phyloP scores from a whole-genome alignment of 2,329 filamentous ascomycete species.

The Penicillium sp. region DNA sequence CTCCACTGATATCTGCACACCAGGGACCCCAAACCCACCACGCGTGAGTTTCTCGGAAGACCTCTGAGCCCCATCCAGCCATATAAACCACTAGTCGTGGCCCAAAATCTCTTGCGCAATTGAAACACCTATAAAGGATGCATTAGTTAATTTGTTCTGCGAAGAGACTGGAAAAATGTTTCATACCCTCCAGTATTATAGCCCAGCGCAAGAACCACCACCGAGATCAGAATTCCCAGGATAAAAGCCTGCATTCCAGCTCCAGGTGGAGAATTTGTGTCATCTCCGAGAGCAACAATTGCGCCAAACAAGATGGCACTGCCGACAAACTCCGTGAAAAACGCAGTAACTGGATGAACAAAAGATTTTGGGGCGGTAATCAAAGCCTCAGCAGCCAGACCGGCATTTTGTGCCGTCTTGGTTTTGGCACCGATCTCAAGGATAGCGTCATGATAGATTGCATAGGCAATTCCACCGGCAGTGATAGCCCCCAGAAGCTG shows the following conservation, averaged over 20 bases:
- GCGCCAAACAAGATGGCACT: constrained; percentile 33
- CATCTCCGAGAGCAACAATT: constrained; percentile 43
- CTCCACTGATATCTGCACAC: constrained; percentile 35
- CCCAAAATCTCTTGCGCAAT: constrained; percentile 39
- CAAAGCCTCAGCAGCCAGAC: constrained; percentile 24
- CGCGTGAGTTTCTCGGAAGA: constrained; percentile 25
- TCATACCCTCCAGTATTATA: constrained; percentile 39
- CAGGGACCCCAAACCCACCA: constrained; percentile 43
- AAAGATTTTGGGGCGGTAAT: constrained; percentile 17
- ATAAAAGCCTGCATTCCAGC: constrained; percentile 43
- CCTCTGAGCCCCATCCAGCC: constrained; percentile 32
- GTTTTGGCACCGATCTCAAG: constrained; percentile 15
- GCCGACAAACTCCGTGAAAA: constrained; percentile 41
- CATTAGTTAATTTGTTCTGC: not conserved
- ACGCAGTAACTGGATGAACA: constrained; percentile 24
- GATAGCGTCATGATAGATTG: constrained; percentile 39
- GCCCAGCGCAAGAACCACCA: constrained; percentile 25
- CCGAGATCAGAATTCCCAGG: constrained; percentile 16
- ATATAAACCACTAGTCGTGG: constrained; percentile 33
- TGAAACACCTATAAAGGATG: constrained; percentile 29
- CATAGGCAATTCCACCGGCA: constrained; percentile 36
- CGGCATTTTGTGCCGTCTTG: constrained; percentile 19
- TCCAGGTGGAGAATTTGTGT: constrained; percentile 47
- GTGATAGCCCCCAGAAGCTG: constrained; percentile 39
- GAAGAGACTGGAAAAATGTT: not conserved